These are phyloP conservation scores for California macrophylla DNA, from an alignment of 441 rosid species.

Conservation along the genomic window DNA sequence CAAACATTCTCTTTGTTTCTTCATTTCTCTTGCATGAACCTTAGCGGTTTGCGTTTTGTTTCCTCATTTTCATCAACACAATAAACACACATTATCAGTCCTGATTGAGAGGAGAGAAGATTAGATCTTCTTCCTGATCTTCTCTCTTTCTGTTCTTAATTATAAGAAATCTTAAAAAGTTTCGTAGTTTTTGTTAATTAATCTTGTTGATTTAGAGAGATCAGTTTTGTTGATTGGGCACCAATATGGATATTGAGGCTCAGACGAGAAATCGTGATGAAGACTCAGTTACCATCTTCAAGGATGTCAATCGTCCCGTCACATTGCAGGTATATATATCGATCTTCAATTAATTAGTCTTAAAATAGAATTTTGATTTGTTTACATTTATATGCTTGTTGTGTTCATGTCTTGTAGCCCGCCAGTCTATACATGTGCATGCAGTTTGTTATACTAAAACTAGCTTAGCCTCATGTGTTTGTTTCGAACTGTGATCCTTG, in stretches of 20 bases:
- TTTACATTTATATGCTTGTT: no score
- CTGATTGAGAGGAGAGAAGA: not conserved
- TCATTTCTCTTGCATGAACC: slow-evolving; percentile 6
- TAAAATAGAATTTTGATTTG: no score
- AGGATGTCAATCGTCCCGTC: slow-evolving; percentile 10
- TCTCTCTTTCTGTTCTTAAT: not conserved
- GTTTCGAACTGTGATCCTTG: not conserved
- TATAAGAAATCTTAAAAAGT: not conserved
- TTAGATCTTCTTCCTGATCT: not conserved
- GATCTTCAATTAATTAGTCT: no score
- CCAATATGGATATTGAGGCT: not conserved
- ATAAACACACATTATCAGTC: not conserved
- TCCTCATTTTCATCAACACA: not conserved
- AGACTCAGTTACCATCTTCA: slow-evolving; percentile 9
- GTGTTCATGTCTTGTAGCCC: no score
- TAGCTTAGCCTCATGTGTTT: not conserved
- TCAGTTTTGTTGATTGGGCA: no score
- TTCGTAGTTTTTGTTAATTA: not conserved
- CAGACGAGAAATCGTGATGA: not conserved
- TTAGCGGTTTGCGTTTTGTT: not conserved
- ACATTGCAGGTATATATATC: slow-evolving; percentile 21
- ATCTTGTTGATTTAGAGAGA: no score
- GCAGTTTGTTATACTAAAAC: no score
- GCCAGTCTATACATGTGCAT: no score
- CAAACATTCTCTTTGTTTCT: not conserved